phyloP scores from a whole-genome alignment of 2,329 filamentous ascomycete species.

The Pseudogymnoascus sp. region DNA sequence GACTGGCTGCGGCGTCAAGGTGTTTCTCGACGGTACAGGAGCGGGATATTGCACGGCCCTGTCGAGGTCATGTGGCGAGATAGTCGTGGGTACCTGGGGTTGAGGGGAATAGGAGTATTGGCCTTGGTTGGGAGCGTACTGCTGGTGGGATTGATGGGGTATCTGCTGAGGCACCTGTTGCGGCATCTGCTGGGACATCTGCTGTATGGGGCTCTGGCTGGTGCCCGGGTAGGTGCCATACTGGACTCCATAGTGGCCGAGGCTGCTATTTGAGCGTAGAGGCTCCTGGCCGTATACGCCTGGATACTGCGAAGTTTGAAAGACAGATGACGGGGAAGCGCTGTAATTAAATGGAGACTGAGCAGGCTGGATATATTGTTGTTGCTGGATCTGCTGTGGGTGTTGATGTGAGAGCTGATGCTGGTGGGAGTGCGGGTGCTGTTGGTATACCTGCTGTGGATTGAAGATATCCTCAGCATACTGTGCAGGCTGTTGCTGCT shows the following conservation, averaged over 20 bases:
- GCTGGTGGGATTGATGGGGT: background rate
- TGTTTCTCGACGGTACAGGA: background rate
- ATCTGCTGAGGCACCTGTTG: background rate
- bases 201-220: background rate
- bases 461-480: constrained; percentile 7
- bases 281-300: background rate
- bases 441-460: background rate
- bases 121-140: background rate
- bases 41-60: background rate
- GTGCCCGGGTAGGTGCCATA: background rate
- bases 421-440: background rate
- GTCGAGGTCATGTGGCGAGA: constrained; percentile 9
- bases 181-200: background rate
- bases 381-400: background rate
- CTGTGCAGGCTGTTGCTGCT: constrained; percentile 9
- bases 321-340: background rate
- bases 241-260: background rate
- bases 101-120: background rate
- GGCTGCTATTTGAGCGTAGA: background rate
- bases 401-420: background rate
- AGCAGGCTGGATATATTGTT: background rate
- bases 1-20: background rate
- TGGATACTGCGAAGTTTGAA: background rate
- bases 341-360: background rate
- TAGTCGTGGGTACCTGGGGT: background rate